These are phyloP conservation scores for Vigna angularis DNA, from an alignment of 306 rosid genomes.

Conservation along the genomic window DNA sequence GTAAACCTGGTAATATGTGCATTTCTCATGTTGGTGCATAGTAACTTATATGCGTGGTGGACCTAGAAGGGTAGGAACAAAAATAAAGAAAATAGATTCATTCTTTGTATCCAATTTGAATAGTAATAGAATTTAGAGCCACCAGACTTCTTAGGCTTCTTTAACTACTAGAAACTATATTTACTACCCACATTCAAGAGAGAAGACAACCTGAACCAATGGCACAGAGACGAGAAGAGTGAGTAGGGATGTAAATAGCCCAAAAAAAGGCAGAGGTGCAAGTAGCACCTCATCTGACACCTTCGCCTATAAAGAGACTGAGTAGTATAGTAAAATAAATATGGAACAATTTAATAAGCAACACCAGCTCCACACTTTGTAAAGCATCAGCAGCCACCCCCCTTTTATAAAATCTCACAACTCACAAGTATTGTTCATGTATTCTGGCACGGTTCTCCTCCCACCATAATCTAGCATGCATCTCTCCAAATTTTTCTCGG, in stretches of 20 bases:
- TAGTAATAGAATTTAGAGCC: constrained; percentile 51
- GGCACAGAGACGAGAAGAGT: constrained; percentile 37
- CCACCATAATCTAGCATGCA: constrained; percentile 98
- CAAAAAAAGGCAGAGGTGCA: constrained; percentile 55
- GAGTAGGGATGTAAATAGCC: constrained; percentile 47
- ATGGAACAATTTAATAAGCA: constrained; percentile 53
- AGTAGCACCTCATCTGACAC: constrained; percentile 56
- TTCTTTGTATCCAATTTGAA: constrained; percentile 49
- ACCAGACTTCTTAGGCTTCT: constrained; percentile 35
- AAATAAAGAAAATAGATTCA: constrained; percentile 37
- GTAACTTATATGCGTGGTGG: neutral
- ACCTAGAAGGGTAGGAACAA: constrained; percentile 16
- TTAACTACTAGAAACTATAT: constrained; percentile 43
- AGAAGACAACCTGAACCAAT: constrained; percentile 45
- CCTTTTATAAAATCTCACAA: constrained; percentile 52
- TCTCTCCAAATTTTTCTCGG: constrained; percentile 92
- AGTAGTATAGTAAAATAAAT: constrained; percentile 55
- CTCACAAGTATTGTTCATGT: constrained; percentile 88
- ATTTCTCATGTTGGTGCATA: constrained; percentile 4
- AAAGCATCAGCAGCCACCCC: constrained; percentile 48
- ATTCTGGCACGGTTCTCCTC: constrained; percentile 95
- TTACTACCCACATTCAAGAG: constrained; percentile 58
- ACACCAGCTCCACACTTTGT: constrained; percentile 56
- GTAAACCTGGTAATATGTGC: neutral
- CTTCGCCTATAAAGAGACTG: constrained; percentile 57